phyloP scores from a whole-genome alignment of 805 yeast species.

The Saturnispora silvae region DNA sequence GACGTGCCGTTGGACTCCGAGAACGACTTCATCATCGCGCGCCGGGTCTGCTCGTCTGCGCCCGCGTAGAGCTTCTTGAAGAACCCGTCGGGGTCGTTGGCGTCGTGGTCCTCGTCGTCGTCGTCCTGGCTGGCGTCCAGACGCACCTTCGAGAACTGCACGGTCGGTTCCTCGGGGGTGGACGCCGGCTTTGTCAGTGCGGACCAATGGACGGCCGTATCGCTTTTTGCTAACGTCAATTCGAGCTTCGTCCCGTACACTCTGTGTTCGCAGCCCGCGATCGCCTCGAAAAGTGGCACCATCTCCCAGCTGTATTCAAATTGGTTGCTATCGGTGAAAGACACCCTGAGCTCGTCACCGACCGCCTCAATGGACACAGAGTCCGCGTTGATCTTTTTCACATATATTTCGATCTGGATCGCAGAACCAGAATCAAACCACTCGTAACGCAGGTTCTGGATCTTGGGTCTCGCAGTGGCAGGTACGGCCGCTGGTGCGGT shows the following conservation, averaged over 20 bases:
- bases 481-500: constrained; percentile 1
- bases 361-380: constrained; percentile 32
- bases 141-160: background rate
- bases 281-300: constrained; percentile 41
- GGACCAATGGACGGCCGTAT: constrained; percentile 1
- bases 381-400: constrained; percentile 50
- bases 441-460: constrained; percentile 38
- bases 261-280: constrained; percentile 35
- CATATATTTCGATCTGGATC: constrained; percentile 61
- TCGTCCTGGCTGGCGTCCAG: constrained; percentile 23
- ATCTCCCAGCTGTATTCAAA: constrained; percentile 44
- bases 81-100: constrained; percentile 50
- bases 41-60: constrained; percentile 76
- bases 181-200: background rate
- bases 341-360: constrained; percentile 28
- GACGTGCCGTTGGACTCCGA: constrained; percentile 92
- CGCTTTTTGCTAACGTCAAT: constrained; percentile 12
- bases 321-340: constrained; percentile 38
- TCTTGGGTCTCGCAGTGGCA: constrained; percentile 10
- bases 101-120: constrained; percentile 34
- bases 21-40: constrained; percentile 96
- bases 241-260: constrained; percentile 72
- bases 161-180: too few relatives aligned
- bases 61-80: constrained; percentile 63
- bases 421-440: constrained; percentile 58